phyloP scores from a whole-genome alignment of 2,329 filamentous ascomycete species.

The Xylaria sp. region DNA sequence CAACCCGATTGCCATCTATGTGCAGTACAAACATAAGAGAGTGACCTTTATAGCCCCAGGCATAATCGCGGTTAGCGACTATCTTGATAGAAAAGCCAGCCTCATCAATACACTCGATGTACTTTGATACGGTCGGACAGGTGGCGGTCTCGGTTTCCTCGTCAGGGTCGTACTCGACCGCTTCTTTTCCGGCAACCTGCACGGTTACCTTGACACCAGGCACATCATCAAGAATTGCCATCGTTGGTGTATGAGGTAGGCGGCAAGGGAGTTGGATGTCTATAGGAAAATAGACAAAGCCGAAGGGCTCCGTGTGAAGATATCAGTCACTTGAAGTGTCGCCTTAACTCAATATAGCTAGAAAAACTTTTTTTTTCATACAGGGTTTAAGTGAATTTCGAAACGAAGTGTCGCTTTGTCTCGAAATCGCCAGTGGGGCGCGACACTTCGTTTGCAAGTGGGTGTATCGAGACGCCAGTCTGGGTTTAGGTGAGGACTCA shows the following conservation, averaged over 20 bases:
- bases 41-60: slow-evolving; percentile 39
- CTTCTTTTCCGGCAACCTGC: slow-evolving; percentile 38
- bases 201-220: slow-evolving; percentile 44
- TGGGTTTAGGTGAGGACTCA: too few relatives aligned
- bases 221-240: slow-evolving; percentile 42
- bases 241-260: slow-evolving; percentile 12
- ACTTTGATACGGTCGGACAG: slow-evolving; percentile 40
- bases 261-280: not conserved
- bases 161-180: slow-evolving; percentile 43
- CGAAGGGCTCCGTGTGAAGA: not conserved
- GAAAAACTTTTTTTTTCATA: too few relatives aligned
- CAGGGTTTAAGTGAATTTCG: too few relatives aligned
- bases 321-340: too few relatives aligned
- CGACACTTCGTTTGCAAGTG: too few relatives aligned
- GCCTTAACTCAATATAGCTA: too few relatives aligned
- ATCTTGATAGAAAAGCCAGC: slow-evolving; percentile 42
- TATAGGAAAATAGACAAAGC: not conserved
- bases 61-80: slow-evolving; percentile 32
- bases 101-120: slow-evolving; percentile 47
- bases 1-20: slow-evolving; percentile 41
- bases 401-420: too few relatives aligned
- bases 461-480: too few relatives aligned
- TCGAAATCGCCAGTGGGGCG: too few relatives aligned
- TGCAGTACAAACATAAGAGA: slow-evolving; percentile 23
- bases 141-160: slow-evolving; percentile 21